These are phyloP conservation scores for Graphilbum fragrans DNA, from an alignment of 2,329 filamentous ascomycete genomes.

Conservation along the genomic window DNA sequence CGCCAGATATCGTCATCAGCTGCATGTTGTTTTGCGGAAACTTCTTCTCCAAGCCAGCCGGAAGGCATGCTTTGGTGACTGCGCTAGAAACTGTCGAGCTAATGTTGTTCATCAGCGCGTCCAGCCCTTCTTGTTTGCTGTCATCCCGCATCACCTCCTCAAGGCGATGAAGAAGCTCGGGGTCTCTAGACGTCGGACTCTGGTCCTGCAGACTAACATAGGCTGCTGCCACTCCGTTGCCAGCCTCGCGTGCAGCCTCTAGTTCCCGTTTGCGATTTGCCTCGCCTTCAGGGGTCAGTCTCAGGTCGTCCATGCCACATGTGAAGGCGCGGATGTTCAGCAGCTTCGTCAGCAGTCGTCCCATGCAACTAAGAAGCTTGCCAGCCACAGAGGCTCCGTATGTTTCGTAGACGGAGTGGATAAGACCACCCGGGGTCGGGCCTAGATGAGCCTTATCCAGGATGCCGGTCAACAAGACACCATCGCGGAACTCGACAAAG, in stretches of 20 bases:
- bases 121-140: conserved; percentile 79
- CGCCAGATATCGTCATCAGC: conserved; percentile 92
- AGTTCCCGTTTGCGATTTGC: conserved; percentile 56
- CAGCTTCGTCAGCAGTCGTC: conserved; percentile 77
- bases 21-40: conserved; percentile 99
- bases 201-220: conserved; percentile 66
- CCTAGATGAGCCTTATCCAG: conserved; percentile 94
- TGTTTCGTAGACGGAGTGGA: conserved; percentile 86
- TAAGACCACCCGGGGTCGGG: conserved; percentile 70
- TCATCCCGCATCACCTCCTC: conserved; percentile 89
- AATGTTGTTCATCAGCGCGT: conserved; percentile 68
- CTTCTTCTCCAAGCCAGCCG: conserved; percentile 70
- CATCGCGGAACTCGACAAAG: conserved; percentile 69
- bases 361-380: conserved; percentile 77
- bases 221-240: conserved; percentile 68
- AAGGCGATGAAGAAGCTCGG: conserved; percentile 62
- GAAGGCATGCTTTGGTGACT: conserved; percentile 71
- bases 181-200: conserved; percentile 45
- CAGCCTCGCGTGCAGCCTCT: conserved; percentile 51
- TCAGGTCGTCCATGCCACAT: conserved; percentile 93
- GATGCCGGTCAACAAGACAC: conserved; percentile 80
- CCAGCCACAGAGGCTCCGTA: conserved; percentile 83
- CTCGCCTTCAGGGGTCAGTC: conserved; percentile 73
- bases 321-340: conserved; percentile 91
- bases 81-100: conserved; percentile 60